A percentile compares a stretch with the other conserved stretches of the same genome.
phyloP scores from a whole-genome alignment of 805 yeast species.

The Vanderwaltozyma tropicalis region DNA sequence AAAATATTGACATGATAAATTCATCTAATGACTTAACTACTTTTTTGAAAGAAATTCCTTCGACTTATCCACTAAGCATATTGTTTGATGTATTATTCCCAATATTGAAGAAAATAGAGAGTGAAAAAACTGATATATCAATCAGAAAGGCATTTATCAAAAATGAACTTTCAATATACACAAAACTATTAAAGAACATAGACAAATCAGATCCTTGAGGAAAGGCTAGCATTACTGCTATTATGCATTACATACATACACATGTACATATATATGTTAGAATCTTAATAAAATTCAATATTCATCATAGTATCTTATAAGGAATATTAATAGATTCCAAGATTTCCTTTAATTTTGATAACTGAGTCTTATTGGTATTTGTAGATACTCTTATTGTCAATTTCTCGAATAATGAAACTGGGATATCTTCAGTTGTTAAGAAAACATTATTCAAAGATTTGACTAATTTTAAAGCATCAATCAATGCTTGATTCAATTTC shows the following conservation, averaged over 20 bases:
- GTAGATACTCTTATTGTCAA: constrained; percentile 9
- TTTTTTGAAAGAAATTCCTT: constrained; percentile 14
- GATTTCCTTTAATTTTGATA: constrained; percentile 1
- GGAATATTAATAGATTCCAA: constrained; percentile 4
- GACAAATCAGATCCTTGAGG: neutral
- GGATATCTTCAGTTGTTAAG: constrained; percentile 48
- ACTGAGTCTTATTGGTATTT: neutral
- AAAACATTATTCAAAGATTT: constrained; percentile 68
- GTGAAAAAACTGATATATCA: constrained; percentile 5
- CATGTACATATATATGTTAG: neutral
- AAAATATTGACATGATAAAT: constrained; percentile 10
- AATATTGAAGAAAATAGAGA: constrained; percentile 7
- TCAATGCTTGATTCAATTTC: constrained; percentile 40
- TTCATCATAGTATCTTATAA: neutral
- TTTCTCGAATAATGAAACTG: constrained; percentile 16
- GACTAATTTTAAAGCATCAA: constrained; percentile 35
- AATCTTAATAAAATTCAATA: no score
- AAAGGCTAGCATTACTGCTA: no score
- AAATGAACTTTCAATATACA: constrained; percentile 9
- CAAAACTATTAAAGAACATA: constrained; percentile 1
- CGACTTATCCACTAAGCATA: constrained; percentile 6
- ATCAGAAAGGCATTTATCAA: constrained; percentile 18
- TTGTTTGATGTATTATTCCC: constrained; percentile 10
- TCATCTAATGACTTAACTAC: constrained; percentile 5
- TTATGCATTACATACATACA: neutral